Percentiles rank a stretch among this genome's conserved stretches.
These are phyloP conservation scores for Vitis amurensis DNA, from an alignment of 164 flowering plant genomes.

Conservation along the genomic window DNA sequence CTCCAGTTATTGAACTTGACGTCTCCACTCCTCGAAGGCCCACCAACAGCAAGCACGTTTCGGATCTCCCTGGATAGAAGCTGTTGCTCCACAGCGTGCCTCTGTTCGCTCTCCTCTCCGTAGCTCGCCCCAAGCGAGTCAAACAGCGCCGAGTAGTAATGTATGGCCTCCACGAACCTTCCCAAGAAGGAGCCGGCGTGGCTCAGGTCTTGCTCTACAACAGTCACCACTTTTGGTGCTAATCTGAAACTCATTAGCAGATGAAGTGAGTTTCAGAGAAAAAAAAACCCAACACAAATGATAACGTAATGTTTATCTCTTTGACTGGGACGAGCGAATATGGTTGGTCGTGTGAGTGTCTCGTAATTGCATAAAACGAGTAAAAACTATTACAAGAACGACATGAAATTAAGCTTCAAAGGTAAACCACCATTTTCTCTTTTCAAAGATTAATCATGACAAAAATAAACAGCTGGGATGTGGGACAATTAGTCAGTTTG, in stretches of 20 bases:
- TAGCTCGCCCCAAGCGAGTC: constrained; percentile 95
- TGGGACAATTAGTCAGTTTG: too few relatives aligned
- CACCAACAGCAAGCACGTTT: constrained; percentile 78
- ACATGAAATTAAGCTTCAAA: too few relatives aligned
- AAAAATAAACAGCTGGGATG: too few relatives aligned
- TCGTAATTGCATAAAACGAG: too few relatives aligned
- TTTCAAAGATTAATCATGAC: too few relatives aligned
- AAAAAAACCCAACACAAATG: neutral
- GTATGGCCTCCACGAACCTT: constrained; percentile 93
- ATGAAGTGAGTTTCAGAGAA: too few relatives aligned
- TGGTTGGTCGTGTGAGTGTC: too few relatives aligned
- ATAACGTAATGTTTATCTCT: too few relatives aligned
- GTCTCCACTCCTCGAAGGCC: constrained; percentile 70
- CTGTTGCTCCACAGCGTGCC: constrained; percentile 95
- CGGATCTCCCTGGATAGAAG: constrained; percentile 75
- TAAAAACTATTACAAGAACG: too few relatives aligned
- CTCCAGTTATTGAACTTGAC: constrained; percentile 84
- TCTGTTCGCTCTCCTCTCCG: constrained; percentile 93
- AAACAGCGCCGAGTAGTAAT: constrained; percentile 96
- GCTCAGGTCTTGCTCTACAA: constrained; percentile 96
- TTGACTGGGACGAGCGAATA: too few relatives aligned
- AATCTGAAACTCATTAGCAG: constrained; percentile 41
- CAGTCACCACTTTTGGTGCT: constrained; percentile 93
- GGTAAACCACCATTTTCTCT: too few relatives aligned
- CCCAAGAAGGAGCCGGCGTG: constrained; percentile 86